Conservation (phyloP, 768 basidiomycete species). For the Termitomyces sp. region DNA sequence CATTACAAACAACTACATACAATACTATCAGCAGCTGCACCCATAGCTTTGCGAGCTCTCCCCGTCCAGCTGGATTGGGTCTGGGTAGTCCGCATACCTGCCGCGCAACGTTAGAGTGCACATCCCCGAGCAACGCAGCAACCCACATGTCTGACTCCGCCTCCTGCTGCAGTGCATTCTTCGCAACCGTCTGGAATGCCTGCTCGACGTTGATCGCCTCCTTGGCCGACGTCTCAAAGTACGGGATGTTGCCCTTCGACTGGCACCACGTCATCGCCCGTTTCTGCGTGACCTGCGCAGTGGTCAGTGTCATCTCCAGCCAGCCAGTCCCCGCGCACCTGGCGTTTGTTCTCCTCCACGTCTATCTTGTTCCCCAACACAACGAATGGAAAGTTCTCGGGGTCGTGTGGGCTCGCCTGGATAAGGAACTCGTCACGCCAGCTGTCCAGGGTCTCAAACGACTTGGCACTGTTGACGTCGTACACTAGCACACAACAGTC, state of each 20-base stretch:
- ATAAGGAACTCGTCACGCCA: slow-evolving; percentile 99
- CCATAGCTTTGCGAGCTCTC: slow-evolving; percentile 88
- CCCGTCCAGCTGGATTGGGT: slow-evolving; percentile 95
- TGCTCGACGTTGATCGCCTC: slow-evolving; percentile 99
- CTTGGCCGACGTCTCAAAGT: slow-evolving; percentile 99
- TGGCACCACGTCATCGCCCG: slow-evolving; percentile 99
- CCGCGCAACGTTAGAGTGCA: background rate
- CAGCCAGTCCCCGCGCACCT: slow-evolving; percentile 47
- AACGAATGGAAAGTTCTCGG: slow-evolving; percentile 99
- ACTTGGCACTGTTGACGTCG: slow-evolving; percentile 98
- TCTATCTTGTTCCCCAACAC: slow-evolving; percentile 99
- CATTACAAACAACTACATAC: slow-evolving; percentile 10
- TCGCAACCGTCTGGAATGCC: slow-evolving; percentile 99
- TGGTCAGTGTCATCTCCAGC: slow-evolving; percentile 5
- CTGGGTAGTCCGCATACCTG: slow-evolving; percentile 98
- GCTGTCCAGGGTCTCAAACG: slow-evolving; percentile 96
- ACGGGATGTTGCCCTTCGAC: slow-evolving; percentile 98
- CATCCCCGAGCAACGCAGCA: background rate
- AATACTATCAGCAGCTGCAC: slow-evolving; percentile 69
- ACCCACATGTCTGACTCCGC: slow-evolving; percentile 56
- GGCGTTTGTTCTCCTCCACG: slow-evolving; percentile 96
- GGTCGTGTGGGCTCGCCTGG: slow-evolving; percentile 96
- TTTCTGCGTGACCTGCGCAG: slow-evolving; percentile 88
- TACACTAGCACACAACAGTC: slow-evolving; percentile 99
- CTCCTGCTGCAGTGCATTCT: slow-evolving; percentile 98